These are phyloP conservation scores for Ophiognomonia clavigignenti-juglandacearum DNA, from an alignment of 2,329 filamentous ascomycete species.

Conservation along the genomic window DNA sequence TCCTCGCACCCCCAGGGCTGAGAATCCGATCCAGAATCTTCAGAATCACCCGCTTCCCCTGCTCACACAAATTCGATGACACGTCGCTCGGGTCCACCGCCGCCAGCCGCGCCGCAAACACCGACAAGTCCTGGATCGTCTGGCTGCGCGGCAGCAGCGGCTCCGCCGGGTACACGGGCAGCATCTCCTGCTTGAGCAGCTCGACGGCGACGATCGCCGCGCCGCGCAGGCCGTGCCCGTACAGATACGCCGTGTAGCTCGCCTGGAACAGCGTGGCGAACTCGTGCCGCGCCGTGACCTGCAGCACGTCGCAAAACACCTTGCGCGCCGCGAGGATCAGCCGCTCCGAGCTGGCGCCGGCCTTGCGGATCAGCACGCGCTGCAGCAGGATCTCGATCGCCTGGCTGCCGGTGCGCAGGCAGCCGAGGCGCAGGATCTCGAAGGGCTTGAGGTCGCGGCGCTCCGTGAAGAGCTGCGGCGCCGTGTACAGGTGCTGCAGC, in stretches of 20 bases:
- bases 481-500: constrained; percentile 17
- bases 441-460: constrained; percentile 17
- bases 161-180: constrained; percentile 25
- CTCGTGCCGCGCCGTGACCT: constrained; percentile 26
- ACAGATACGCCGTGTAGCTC: constrained; percentile 25
- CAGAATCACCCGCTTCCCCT: constrained; percentile 29
- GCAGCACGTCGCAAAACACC: constrained; percentile 28
- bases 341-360: constrained; percentile 26
- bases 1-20: constrained; percentile 20
- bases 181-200: constrained; percentile 28
- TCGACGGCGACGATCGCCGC: constrained; percentile 31
- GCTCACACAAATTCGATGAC: constrained; percentile 26
- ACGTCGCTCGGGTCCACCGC: constrained; percentile 26
- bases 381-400: constrained; percentile 14
- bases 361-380: constrained; percentile 27
- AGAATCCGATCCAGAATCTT: constrained; percentile 31
- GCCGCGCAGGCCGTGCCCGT: constrained; percentile 28
- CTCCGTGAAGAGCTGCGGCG: constrained; percentile 20
- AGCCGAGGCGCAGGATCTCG: constrained; percentile 9
- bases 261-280: constrained; percentile 28
- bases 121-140: constrained; percentile 31
- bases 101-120: constrained; percentile 29
- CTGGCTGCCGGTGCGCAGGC: constrained; percentile 22
- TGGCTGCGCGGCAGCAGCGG: constrained; percentile 29
- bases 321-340: constrained; percentile 25